These are phyloP conservation scores for Fusarium praegraminearum DNA, from an alignment of 2,329 filamentous ascomycete species.

Conservation along the genomic window DNA sequence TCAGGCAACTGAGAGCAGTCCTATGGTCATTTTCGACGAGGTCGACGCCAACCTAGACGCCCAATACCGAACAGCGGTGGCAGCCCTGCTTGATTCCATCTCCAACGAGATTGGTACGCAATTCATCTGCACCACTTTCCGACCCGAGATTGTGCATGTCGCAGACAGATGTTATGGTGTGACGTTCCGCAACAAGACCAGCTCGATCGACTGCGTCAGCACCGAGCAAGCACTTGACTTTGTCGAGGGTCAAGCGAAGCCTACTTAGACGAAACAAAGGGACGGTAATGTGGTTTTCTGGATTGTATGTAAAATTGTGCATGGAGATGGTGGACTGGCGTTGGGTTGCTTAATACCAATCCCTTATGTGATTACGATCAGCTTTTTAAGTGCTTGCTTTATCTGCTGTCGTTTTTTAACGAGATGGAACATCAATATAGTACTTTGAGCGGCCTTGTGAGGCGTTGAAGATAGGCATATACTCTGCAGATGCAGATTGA, in stretches of 20 bases:
- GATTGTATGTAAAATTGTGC: conserved; percentile 41
- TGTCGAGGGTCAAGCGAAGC: conserved; percentile 81
- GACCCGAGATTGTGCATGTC: conserved; percentile 94
- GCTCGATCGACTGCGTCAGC: conserved; percentile 89
- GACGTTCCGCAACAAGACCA: conserved; percentile 92
- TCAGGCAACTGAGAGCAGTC: conserved; percentile 95
- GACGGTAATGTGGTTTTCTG: conserved; percentile 16
- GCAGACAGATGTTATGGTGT: conserved; percentile 99
- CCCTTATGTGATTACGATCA: conserved; percentile 44
- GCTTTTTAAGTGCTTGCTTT: conserved; percentile 30
- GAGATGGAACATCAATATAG: conserved; percentile 28
- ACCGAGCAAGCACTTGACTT: conserved; percentile 91
- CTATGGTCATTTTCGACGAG: conserved; percentile 99
- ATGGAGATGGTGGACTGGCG: conserved; percentile 40
- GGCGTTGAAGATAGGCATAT: conserved; percentile 27
- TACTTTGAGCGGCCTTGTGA: conserved; percentile 29
- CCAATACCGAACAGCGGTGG: conserved; percentile 96
- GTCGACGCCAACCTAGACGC: conserved; percentile 98
- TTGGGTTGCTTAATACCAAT: conserved; percentile 46
- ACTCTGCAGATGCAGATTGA: conserved; percentile 26
- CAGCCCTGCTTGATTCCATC: conserved; percentile 85
- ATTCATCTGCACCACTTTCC: conserved; percentile 99
- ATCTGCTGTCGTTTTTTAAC: conserved; percentile 24
- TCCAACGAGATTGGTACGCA: conserved; percentile 75
- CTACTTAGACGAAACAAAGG: conserved; percentile 36